phyloP scores from a whole-genome alignment of 2,329 filamentous ascomycete species.

The Diaporthe aspalathi region DNA sequence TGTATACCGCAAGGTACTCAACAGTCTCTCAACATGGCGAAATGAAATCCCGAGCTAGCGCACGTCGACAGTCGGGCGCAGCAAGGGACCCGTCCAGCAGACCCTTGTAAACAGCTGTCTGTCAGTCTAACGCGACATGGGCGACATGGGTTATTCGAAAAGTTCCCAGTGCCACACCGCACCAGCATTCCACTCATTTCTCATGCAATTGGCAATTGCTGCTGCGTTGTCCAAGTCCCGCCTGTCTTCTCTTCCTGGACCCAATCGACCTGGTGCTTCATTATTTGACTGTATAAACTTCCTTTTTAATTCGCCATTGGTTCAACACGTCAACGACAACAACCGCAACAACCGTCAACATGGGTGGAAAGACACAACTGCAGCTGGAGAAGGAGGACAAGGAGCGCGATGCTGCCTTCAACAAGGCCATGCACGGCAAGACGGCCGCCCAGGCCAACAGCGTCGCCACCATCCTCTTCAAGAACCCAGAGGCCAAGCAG shows the following conservation, averaged over 20 bases:
- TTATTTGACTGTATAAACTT: neutral
- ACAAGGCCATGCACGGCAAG: constrained; percentile 83
- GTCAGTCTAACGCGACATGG: constrained; percentile 13
- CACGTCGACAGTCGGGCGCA: constrained; percentile 24
- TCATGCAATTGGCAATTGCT: constrained; percentile 1
- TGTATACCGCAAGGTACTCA: neutral
- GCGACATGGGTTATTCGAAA: too few relatives aligned
- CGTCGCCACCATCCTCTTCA: constrained; percentile 85
- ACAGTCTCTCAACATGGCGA: neutral
- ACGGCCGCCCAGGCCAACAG: constrained; percentile 77
- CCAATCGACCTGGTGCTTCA: constrained; percentile 30
- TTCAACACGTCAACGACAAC: constrained; percentile 22
- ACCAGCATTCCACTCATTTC: constrained; percentile 32
- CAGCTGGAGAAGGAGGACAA: constrained; percentile 85
- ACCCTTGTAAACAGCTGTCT: constrained; percentile 34
- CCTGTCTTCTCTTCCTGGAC: constrained; percentile 1
- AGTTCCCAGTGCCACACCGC: constrained; percentile 35
- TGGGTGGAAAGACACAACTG: constrained; percentile 34
- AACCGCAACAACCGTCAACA: constrained; percentile 30
- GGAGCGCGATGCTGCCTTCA: constrained; percentile 88
- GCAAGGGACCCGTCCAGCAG: constrained; percentile 27
- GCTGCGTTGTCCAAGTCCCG: constrained; percentile 1
- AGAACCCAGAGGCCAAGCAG: constrained; percentile 70
- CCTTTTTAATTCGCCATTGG: neutral
- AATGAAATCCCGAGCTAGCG: constrained; percentile 32